These are phyloP conservation scores for Asterochloris erici DNA, from an alignment of 139 green algal species.

Conservation along the genomic window DNA sequence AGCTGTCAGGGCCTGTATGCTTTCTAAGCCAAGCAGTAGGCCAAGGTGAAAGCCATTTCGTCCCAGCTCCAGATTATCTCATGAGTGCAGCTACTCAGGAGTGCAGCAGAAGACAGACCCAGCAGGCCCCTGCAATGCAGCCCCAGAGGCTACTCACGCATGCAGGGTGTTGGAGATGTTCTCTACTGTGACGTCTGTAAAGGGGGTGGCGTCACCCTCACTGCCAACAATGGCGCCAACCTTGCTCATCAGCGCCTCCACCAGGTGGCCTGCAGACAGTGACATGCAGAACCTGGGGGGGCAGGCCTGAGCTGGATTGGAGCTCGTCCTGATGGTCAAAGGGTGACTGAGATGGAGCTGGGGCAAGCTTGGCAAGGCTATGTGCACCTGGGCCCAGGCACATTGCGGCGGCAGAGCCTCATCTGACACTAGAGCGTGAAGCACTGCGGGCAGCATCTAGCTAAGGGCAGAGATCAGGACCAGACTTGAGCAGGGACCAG, in stretches of 20 bases:
- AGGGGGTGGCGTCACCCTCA: constrained; percentile 97
- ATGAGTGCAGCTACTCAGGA: too few relatives aligned
- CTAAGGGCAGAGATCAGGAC: too few relatives aligned
- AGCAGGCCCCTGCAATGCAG: neutral
- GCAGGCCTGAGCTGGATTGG: neutral
- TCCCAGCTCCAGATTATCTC: neutral
- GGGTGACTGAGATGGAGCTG: neutral
- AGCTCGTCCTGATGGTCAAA: neutral
- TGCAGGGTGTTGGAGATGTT: constrained; percentile 89
- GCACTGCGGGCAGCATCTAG: too few relatives aligned
- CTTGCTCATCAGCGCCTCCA: constrained; percentile 98
- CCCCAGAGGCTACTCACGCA: constrained; percentile 34
- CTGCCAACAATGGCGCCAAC: constrained; percentile 78
- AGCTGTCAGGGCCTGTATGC: neutral
- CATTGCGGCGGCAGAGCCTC: too few relatives aligned
- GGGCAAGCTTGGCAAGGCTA: too few relatives aligned
- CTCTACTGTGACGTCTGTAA: constrained; percentile 96
- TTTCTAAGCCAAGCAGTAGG: neutral
- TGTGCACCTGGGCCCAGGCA: neutral
- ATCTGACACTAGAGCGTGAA: too few relatives aligned
- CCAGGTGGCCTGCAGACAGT: constrained; percentile 69
- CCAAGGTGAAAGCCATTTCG: neutral
- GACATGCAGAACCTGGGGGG: neutral
- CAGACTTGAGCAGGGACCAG: too few relatives aligned
- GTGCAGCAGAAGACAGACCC: neutral